These are phyloP conservation scores for Malbranchea zuffiana DNA, from an alignment of 2,329 filamentous ascomycete species.

Conservation along the genomic window DNA sequence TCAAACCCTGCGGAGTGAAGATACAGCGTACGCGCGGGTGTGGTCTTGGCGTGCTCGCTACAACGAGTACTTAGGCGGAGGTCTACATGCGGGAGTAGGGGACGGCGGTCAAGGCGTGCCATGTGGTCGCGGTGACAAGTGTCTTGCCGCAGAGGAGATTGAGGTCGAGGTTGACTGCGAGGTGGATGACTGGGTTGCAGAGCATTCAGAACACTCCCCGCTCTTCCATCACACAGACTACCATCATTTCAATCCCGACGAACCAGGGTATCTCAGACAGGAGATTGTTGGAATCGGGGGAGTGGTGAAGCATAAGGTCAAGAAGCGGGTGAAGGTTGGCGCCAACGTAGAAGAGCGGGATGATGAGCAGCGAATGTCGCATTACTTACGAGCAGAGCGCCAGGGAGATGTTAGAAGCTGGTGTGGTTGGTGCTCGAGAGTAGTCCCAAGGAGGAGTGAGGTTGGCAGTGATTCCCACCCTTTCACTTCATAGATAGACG, in stretches of 20 bases:
- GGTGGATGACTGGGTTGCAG: conserved; percentile 57
- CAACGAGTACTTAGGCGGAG: conserved; percentile 61
- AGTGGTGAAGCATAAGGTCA: conserved; percentile 75
- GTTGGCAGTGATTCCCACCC: too few relatives aligned
- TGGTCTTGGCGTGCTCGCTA: conserved; percentile 89
- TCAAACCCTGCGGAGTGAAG: conserved; percentile 49
- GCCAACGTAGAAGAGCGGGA: conserved; percentile 77
- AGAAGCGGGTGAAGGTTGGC: conserved; percentile 69
- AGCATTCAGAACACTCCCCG: conserved; percentile 23
- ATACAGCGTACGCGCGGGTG: conserved; percentile 52
- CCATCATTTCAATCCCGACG: conserved; percentile 25
- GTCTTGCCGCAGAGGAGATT: conserved; percentile 63
- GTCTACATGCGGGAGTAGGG: conserved; percentile 74
- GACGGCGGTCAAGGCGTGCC: conserved; percentile 80
- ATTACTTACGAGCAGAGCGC: conserved; percentile 60
- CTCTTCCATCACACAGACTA: conserved; percentile 14
- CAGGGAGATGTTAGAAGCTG: conserved; percentile 61
- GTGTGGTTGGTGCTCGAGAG: conserved; percentile 84
- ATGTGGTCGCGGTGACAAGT: conserved; percentile 67
- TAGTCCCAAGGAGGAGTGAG: conserved; percentile 52
- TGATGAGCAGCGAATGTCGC: conserved; percentile 57
- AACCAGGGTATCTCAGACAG: conserved; percentile 67
- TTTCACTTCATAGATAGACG: too few relatives aligned
- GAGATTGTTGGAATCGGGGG: conserved; percentile 89
- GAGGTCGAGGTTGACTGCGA: conserved; percentile 81